Conservation (phyloP, 73 alveolate species). For the Tetrahymena malaccensis region DNA sequence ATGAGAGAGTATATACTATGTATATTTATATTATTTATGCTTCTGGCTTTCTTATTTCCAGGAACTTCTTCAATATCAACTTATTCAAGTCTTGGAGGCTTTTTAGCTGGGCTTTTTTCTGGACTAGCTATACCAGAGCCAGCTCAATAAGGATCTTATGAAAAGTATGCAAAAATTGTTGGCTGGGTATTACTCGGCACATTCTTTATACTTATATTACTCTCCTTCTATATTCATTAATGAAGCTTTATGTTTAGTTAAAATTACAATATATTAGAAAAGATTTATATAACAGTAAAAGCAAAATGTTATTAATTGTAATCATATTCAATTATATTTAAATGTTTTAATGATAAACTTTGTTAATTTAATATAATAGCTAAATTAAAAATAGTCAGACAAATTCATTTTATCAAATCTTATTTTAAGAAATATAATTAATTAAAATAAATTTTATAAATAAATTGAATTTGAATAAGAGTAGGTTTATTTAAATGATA, state of each 20-base stretch:
- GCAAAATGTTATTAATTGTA: too few species aligned
- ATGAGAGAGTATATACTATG: background rate
- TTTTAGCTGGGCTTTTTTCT: background rate
- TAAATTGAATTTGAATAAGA: too few species aligned
- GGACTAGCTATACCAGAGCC: background rate
- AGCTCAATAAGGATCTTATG: background rate
- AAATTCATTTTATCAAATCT: too few species aligned
- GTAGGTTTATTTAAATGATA: too few species aligned
- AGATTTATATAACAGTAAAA: too few species aligned
- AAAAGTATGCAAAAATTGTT: background rate
- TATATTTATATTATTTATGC: background rate
- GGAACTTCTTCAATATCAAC: background rate
- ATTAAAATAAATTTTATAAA: too few species aligned
- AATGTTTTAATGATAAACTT: too few species aligned
- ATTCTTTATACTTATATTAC: background rate
- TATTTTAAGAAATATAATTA: too few species aligned
- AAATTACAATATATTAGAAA: background rate
- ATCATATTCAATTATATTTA: too few species aligned
- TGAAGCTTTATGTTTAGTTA: background rate
- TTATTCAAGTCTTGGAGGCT: background rate
- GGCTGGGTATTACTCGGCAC: background rate
- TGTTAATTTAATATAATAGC: too few species aligned
- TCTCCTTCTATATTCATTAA: background rate
- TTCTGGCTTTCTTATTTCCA: background rate
- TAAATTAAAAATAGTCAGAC: too few species aligned